These are phyloP conservation scores for Colletotrichum neosansevieriae DNA, from an alignment of 2,329 filamentous ascomycete genomes.

Conservation along the genomic window DNA sequence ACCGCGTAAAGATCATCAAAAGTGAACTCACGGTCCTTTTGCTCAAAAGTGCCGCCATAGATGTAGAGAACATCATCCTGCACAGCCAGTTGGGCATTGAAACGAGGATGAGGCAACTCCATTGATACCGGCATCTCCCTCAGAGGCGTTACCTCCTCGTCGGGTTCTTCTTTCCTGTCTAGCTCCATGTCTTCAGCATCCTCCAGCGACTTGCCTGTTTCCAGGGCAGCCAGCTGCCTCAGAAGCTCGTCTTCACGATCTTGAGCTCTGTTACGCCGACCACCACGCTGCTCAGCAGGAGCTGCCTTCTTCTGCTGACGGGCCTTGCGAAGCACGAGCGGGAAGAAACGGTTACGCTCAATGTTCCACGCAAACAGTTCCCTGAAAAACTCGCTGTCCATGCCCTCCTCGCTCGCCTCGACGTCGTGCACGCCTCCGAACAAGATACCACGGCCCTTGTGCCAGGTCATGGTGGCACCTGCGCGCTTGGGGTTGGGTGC, in stretches of 20 bases:
- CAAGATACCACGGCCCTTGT: slow-evolving; percentile 91
- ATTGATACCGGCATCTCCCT: slow-evolving; percentile 76
- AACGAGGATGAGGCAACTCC: slow-evolving; percentile 89
- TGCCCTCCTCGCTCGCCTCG: slow-evolving; percentile 90
- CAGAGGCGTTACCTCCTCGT: slow-evolving; percentile 68
- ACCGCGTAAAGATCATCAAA: slow-evolving; percentile 96
- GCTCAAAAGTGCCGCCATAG: slow-evolving; percentile 95
- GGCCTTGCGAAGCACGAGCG: slow-evolving; percentile 80
- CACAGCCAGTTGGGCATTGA: slow-evolving; percentile 91
- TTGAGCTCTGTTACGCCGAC: slow-evolving; percentile 79
- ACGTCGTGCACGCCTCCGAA: slow-evolving; percentile 97
- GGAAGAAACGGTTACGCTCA: slow-evolving; percentile 95
- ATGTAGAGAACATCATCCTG: slow-evolving; percentile 95
- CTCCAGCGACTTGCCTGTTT: slow-evolving; percentile 77
- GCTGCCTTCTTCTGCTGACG: slow-evolving; percentile 75
- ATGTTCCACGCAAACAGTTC: slow-evolving; percentile 93
- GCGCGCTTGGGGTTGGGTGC: slow-evolving; percentile 85
- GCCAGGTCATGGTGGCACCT: slow-evolving; percentile 92
- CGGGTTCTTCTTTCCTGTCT: slow-evolving; percentile 61
- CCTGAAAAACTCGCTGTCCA: slow-evolving; percentile 98
- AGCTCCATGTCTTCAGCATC: slow-evolving; percentile 62
- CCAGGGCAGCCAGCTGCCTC: slow-evolving; percentile 85
- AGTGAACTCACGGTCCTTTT: slow-evolving; percentile 93
- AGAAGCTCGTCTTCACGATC: slow-evolving; percentile 93
- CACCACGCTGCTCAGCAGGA: slow-evolving; percentile 66